Percentiles rank a stretch among this genome's conserved stretches.
phyloP scores from a whole-genome alignment of 148 eudicot species.

The Beta vulgaris region DNA sequence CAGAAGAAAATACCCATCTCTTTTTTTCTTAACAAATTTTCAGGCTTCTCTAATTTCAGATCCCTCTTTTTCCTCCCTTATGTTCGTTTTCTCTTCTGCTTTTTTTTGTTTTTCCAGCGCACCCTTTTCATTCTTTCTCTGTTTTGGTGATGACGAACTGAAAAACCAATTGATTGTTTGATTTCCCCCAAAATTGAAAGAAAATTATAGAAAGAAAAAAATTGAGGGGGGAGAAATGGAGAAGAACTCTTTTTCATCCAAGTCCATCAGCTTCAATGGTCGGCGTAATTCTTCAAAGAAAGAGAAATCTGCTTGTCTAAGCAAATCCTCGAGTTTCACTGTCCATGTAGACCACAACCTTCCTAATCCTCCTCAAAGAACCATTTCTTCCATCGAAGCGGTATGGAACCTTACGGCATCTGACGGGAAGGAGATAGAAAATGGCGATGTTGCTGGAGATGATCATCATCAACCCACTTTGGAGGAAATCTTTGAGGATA shows the following conservation, averaged over 20 bases:
- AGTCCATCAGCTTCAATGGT: constrained; percentile 24
- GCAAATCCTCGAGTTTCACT: constrained; percentile 31
- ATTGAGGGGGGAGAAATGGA: constrained; percentile 21
- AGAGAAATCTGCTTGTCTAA: constrained; percentile 17
- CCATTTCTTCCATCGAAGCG: constrained; percentile 18
- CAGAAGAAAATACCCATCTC: background rate
- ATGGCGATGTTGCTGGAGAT: constrained; percentile 6
- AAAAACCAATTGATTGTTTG: background rate
- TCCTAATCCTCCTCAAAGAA: constrained; percentile 21
- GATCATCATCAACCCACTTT: constrained; percentile 13
- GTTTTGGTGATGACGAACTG: constrained; percentile 2
- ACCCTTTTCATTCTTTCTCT: constrained; percentile 16
- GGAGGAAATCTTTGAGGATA: constrained; percentile 24
- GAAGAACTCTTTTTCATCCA: constrained; percentile 21
- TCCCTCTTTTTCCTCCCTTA: constrained; percentile 16
- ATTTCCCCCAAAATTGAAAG: background rate
- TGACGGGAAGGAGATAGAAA: constrained; percentile 1
- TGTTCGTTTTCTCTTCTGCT: constrained; percentile 22
- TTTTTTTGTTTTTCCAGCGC: background rate
- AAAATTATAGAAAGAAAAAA: background rate
- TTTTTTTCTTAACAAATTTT: background rate
- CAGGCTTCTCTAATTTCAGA: background rate
- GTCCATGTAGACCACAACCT: constrained; percentile 9
- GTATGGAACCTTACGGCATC: background rate
- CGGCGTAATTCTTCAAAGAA: background rate